phyloP scores from a whole-genome alignment of 306 rosid species.

The Pueraria montana region DNA sequence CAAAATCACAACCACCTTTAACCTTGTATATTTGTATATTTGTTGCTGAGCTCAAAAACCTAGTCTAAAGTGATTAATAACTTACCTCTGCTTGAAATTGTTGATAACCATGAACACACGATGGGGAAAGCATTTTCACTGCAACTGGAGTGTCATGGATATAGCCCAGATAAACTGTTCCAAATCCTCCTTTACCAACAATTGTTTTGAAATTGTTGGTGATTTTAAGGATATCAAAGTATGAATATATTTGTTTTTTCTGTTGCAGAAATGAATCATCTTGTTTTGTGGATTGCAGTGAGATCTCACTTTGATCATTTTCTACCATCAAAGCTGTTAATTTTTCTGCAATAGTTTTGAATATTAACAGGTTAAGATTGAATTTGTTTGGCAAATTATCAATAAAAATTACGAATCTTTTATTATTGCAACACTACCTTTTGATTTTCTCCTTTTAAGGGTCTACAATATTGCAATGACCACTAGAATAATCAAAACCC shows the following conservation, averaged over 20 bases:
- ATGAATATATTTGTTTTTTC: conserved; percentile 45
- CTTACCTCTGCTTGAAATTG: conserved; percentile 66
- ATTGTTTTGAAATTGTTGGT: conserved; percentile 55
- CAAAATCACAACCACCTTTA: background rate
- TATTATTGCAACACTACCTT: background rate
- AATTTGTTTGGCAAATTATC: background rate
- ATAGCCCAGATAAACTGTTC: conserved; percentile 56
- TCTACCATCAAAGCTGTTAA: background rate
- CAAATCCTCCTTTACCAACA: conserved; percentile 63
- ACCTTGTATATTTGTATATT: too few relatives aligned
- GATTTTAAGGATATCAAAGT: conserved; percentile 43
- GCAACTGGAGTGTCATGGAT: conserved; percentile 59
- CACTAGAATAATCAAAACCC: conserved; percentile 37
- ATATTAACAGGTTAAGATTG: background rate
- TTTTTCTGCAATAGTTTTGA: background rate
- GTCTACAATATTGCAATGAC: conserved; percentile 17
- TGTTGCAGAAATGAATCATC: background rate
- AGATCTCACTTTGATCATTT: background rate
- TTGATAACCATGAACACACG: conserved; percentile 56
- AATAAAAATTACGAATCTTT: background rate
- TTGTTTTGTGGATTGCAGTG: background rate
- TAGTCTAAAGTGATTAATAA: background rate
- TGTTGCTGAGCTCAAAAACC: background rate
- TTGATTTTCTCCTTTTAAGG: conserved; percentile 36
- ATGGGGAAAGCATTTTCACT: conserved; percentile 60